Evolutionary conservation across 2,329 filamentous ascomycete genomes (phyloP).

Genomic region (Cladosporium sp.): DNA sequence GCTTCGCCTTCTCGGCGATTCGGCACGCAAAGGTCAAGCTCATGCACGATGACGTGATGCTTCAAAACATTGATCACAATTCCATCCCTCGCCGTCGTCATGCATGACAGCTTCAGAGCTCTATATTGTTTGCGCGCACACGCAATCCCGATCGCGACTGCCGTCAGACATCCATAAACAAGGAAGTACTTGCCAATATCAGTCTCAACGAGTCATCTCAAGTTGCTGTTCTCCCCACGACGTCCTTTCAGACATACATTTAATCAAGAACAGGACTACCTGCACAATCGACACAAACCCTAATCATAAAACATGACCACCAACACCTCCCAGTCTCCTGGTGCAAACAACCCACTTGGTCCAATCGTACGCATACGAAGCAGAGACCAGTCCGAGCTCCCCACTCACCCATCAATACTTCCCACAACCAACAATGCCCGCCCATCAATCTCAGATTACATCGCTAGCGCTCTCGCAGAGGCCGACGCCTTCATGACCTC

Average conservation of each 20-base stretch:
- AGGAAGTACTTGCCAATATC: background rate
- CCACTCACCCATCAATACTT: conserved; percentile 30
- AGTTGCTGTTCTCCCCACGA: background rate
- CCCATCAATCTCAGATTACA: conserved; percentile 34
- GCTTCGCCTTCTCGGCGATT: too few species aligned
- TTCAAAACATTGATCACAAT: too few species aligned
- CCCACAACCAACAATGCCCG: conserved; percentile 11
- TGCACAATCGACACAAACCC: background rate
- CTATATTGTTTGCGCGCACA: background rate
- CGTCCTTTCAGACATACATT: background rate
- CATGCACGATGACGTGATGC: too few species aligned
- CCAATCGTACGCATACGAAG: conserved; percentile 30
- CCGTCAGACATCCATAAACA: background rate
- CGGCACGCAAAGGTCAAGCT: too few species aligned
- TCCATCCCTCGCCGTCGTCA: too few species aligned
- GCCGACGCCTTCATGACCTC: conserved; percentile 56
- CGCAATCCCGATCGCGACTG: background rate
- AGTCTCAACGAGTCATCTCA: background rate
- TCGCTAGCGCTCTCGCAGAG: conserved; percentile 54
- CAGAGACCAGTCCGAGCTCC: conserved; percentile 29
- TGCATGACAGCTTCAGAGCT: too few species aligned
- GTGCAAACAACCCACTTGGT: conserved; percentile 14
- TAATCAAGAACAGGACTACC: too few species aligned
- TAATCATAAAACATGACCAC: background rate
- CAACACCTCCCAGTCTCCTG: background rate